These are phyloP conservation scores for Chlamydomonas sp. DNA, from an alignment of 139 green algal genomes.

Conservation along the genomic window DNA sequence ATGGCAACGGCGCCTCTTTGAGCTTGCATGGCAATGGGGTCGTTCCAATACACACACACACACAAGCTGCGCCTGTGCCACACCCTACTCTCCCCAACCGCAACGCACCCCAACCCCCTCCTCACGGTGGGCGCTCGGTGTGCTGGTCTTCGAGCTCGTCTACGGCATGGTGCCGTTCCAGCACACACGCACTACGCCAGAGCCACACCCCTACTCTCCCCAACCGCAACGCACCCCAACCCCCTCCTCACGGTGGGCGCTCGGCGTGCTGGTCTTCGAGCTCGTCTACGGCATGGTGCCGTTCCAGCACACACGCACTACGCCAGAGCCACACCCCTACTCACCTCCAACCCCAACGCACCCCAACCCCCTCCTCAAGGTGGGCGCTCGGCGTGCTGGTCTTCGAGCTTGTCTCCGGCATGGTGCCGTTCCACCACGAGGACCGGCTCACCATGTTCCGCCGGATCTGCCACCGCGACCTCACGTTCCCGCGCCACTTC, in stretches of 20 bases:
- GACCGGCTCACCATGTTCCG: constrained; percentile 79
- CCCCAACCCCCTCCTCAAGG: constrained; percentile 43
- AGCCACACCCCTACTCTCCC: neutral
- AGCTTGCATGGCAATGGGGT: too few relatives aligned
- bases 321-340: neutral
- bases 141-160: constrained; percentile 87
- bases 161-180: constrained; percentile 80
- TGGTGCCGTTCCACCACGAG: constrained; percentile 80
- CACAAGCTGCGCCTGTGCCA: neutral
- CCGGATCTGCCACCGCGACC: constrained; percentile 61
- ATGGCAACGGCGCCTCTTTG: too few relatives aligned
- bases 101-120: neutral
- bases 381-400: constrained; percentile 88
- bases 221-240: neutral
- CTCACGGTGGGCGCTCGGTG: constrained; percentile 80
- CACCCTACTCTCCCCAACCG: neutral
- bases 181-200: constrained; percentile 18
- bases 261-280: constrained; percentile 86
- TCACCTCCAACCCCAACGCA: neutral
- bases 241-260: constrained; percentile 70
- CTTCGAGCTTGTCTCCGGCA: constrained; percentile 79
- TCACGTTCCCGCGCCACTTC: constrained; percentile 60
- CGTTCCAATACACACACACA: neutral
- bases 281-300: too few relatives aligned
- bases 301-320: neutral